Evolutionary conservation across 495 filamentous ascomycete species (phyloP), one percentile per base, ranked within the genome.

Genomic region (Rhypophila decipiens): DNA sequence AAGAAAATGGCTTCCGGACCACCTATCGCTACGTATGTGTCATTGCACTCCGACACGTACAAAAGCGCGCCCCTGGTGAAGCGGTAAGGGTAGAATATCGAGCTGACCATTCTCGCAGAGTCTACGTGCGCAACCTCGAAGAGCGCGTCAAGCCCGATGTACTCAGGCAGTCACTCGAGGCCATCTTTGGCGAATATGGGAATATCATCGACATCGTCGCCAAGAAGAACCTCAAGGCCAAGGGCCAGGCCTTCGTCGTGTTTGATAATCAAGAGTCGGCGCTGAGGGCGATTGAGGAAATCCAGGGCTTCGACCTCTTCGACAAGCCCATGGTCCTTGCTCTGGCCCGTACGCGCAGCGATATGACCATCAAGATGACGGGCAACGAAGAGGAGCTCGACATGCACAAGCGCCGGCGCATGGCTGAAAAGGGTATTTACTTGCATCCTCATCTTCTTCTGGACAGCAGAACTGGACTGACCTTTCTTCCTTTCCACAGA

Each of bases 171-270:
- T 77, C 87, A 0, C 75, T 97, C 19, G 59, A 60, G 4, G 80
- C 85, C 56, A 79, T 97, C 60, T 99, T 99, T 71, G 79, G 79
- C 38, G 88, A 96, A 60, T 96, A 89, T 67, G 93, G 93, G 59
- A 86, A 75, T 46, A 78, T 99, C 57, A 70, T 97, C 56, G 93
- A 99, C 49, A 80, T 99, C 48, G 79, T 97, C 45, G 89, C 89
- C 33, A 97, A 97, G 74, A 85, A 76, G 39, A 95, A 91, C 61
- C 72, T 97, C 27, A 89, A 87, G 59, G 86, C 88, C 46, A 96
- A 94, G 66, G 93, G 93, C 37, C 93, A 99, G 69, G 93, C 93
- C 5, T 99, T 99, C 65, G 71, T 99, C 46, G 90, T 99, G 44
- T 97, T 89, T 66, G 90, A 95, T 53, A 80, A 72, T 42, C 70